phyloP scores from a whole-genome alignment of 2,329 filamentous ascomycete species.

The Fusarium sp. region DNA sequence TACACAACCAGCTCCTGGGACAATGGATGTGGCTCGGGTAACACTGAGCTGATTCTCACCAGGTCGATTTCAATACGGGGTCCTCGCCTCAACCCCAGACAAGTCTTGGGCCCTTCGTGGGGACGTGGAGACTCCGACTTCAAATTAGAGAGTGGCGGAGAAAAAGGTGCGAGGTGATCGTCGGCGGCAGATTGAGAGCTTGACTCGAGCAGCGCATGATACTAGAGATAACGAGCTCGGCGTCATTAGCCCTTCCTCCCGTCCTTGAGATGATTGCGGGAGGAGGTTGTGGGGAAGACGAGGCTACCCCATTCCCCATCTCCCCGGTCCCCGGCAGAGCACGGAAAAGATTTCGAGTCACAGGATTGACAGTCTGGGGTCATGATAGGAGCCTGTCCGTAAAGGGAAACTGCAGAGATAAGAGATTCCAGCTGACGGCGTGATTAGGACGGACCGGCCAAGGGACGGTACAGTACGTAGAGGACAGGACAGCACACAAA shows the following conservation, averaged over 20 bases:
- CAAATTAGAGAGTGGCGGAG: constrained; percentile 14
- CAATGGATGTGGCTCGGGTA: constrained; percentile 10
- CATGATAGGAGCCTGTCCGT: constrained; percentile 31
- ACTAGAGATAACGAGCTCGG: constrained; percentile 14
- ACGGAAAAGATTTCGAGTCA: constrained; percentile 38
- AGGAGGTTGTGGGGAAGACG: constrained; percentile 41
- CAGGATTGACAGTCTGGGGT: constrained; percentile 37
- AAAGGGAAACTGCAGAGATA: constrained; percentile 28
- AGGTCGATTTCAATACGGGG: neutral
- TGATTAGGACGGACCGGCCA: constrained; percentile 2
- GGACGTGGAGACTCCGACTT: constrained; percentile 13
- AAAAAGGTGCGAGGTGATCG: constrained; percentile 22
- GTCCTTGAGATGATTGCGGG: constrained; percentile 13
- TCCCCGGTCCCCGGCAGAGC: constrained; percentile 26
- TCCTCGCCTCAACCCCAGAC: neutral
- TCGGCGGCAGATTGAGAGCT: constrained; percentile 18
- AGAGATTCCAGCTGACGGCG: constrained; percentile 26
- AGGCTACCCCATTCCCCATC: constrained; percentile 38
- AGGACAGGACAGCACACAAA: neutral
- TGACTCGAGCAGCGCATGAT: constrained; percentile 34
- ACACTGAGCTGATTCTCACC: constrained; percentile 8
- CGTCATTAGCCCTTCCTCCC: constrained; percentile 10
- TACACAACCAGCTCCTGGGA: constrained; percentile 3
- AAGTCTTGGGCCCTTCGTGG: constrained; percentile 10
- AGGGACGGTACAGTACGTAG: neutral